Conservation (phyloP, 495 filamentous ascomycete genomes). For the Penicillium flavigenum region DNA sequence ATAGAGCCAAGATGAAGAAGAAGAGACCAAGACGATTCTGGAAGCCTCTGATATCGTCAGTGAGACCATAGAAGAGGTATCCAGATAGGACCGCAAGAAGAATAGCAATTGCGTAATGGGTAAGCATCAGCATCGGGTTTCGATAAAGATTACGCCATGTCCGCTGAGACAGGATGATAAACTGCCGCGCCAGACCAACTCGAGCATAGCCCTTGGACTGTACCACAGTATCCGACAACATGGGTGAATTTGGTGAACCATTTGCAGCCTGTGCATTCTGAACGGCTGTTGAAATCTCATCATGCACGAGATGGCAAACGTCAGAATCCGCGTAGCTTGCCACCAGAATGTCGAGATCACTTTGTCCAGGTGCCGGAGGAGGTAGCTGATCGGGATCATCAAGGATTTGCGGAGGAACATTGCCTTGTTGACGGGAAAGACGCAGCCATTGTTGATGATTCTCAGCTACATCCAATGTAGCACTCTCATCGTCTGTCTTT, state of each 20-base stretch:
- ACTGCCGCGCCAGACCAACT: slow-evolving; percentile 75
- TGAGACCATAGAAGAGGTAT: slow-evolving; percentile 94
- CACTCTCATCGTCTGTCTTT: slow-evolving; percentile 64
- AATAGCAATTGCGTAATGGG: slow-evolving; percentile 98
- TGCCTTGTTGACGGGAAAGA: slow-evolving; percentile 64
- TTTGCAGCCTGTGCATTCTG: slow-evolving; percentile 62
- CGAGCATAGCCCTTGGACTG: slow-evolving; percentile 76
- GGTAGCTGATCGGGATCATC: slow-evolving; percentile 79
- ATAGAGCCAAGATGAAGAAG: slow-evolving; percentile 95
- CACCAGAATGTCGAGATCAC: slow-evolving; percentile 82
- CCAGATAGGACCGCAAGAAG: slow-evolving; percentile 90
- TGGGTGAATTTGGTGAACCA: slow-evolving; percentile 61
- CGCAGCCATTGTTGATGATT: slow-evolving; percentile 64
- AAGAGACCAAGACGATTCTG: slow-evolving; percentile 98
- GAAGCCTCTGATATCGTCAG: slow-evolving; percentile 94
- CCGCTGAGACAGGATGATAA: slow-evolving; percentile 80
- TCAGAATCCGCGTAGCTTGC: slow-evolving; percentile 72
- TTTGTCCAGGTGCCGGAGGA: slow-evolving; percentile 59
- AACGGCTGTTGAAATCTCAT: slow-evolving; percentile 73
- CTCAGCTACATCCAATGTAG: slow-evolving; percentile 65
- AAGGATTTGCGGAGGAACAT: slow-evolving; percentile 58
- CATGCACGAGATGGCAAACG: slow-evolving; percentile 71
- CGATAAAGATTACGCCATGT: slow-evolving; percentile 98
- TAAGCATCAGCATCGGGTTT: slow-evolving; percentile 98
- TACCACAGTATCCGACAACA: slow-evolving; percentile 43